These are phyloP conservation scores for Prunus mume DNA, from an alignment of 306 rosid species.

Conservation along the genomic window DNA sequence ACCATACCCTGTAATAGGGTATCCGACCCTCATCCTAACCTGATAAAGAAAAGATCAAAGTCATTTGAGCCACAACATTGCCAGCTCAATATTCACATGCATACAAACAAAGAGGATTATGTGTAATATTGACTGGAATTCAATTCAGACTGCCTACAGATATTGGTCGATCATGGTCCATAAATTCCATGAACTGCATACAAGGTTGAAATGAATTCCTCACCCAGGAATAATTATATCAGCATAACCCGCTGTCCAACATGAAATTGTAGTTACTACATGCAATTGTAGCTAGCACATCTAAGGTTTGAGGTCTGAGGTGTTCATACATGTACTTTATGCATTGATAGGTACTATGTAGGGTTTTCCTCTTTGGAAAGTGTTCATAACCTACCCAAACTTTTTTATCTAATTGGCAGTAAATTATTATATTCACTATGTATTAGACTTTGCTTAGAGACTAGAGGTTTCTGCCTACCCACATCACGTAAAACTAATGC, in stretches of 20 bases:
- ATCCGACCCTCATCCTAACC: slow-evolving; percentile 91
- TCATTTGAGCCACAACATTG: not conserved
- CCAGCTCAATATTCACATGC: not conserved
- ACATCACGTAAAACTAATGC: not conserved
- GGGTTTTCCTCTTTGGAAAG: not conserved
- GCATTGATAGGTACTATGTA: not conserved
- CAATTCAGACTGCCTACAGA: not conserved
- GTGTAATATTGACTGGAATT: not conserved
- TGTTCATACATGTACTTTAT: not conserved
- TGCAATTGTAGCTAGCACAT: not conserved
- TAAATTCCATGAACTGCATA: not conserved
- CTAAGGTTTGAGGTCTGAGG: not conserved
- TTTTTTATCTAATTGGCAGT: not conserved
- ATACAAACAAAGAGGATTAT: not conserved
- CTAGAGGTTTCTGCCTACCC: not conserved
- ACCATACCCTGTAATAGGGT: slow-evolving; percentile 96
- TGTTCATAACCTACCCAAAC: not conserved
- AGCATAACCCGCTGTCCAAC: not conserved
- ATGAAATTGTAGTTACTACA: too few species aligned
- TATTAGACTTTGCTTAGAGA: not conserved
- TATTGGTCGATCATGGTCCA: not conserved
- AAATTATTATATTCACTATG: not conserved
- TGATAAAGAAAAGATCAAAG: slow-evolving; percentile 27
- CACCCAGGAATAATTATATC: not conserved
- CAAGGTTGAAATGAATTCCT: not conserved